A percentile compares a stretch with the other conserved stretches of the same genome.
phyloP scores from a whole-genome alignment of 257 asterid genomes.

The Solanum acaule region DNA sequence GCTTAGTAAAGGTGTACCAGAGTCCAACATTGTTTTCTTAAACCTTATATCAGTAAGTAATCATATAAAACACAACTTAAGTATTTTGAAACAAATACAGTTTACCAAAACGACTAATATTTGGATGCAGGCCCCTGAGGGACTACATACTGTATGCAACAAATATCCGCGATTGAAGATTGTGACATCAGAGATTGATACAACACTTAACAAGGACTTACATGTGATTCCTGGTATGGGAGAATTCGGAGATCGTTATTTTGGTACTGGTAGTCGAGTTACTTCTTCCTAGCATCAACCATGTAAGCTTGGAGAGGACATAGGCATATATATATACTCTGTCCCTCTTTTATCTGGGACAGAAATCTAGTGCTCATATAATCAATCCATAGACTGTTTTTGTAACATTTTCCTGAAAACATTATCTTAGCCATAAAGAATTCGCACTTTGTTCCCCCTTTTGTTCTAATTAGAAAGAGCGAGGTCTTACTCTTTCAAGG shows the following conservation, averaged over 20 bases:
- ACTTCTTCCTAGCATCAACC: not conserved
- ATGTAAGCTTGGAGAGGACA: not conserved
- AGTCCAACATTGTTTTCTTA: slow-evolving; percentile 82
- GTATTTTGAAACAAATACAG: not conserved
- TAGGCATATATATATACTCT: not conserved
- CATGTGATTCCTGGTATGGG: slow-evolving; percentile 96
- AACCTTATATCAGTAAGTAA: slow-evolving; percentile 76
- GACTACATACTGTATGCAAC: slow-evolving; percentile 65
- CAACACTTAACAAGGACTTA: slow-evolving; percentile 51
- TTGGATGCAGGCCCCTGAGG: slow-evolving; percentile 83
- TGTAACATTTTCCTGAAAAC: not conserved
- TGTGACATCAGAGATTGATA: slow-evolving; percentile 90
- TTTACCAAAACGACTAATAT: not conserved
- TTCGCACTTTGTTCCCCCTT: not conserved
- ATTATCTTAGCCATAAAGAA: not conserved
- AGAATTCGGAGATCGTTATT: slow-evolving; percentile 92
- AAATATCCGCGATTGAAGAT: slow-evolving; percentile 64
- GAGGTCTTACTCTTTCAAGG: not conserved
- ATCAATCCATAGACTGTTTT: not conserved
- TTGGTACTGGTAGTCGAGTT: slow-evolving; percentile 50
- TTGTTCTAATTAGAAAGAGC: not conserved
- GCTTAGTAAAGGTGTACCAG: slow-evolving; percentile 79
- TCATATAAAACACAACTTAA: not conserved
- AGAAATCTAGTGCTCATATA: not conserved
- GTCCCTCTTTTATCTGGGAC: not conserved